These are phyloP conservation scores for Eucalyptus caleyi DNA, from an alignment of 345 rosid species.

Conservation along the genomic window DNA sequence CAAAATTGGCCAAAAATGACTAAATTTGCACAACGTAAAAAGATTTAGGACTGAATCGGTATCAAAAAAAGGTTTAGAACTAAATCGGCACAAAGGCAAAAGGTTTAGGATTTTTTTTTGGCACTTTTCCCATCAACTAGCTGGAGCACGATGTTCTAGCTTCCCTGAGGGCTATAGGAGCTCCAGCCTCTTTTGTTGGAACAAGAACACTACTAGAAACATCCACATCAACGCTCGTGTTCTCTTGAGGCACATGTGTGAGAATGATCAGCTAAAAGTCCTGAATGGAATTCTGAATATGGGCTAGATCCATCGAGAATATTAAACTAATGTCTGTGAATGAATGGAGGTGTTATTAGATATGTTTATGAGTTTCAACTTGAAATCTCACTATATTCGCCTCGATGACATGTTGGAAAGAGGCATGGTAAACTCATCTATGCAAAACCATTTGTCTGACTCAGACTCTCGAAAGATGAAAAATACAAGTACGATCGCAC, in stretches of 20 bases:
- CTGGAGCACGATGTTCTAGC: not conserved
- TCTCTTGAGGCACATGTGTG: not conserved
- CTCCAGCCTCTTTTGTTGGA: not conserved
- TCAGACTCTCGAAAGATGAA: not conserved
- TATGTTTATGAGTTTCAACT: not conserved
- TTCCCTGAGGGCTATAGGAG: not conserved
- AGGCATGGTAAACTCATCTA: not conserved
- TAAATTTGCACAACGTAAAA: too few species aligned
- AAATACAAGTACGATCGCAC: not conserved
- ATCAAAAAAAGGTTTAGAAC: too few species aligned
- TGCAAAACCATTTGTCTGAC: too few species aligned
- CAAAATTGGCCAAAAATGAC: too few species aligned
- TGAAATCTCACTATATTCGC: not conserved
- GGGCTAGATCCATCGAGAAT: not conserved
- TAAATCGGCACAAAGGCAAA: accelerated
- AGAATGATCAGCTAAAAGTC: not conserved
- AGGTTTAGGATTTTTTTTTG: too few species aligned
- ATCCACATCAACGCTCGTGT: not conserved
- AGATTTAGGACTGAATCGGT: accelerated
- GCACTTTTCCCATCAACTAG: not conserved
- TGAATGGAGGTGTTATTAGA: not conserved
- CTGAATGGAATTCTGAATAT: not conserved
- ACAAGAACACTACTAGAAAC: not conserved
- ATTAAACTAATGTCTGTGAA: not conserved
- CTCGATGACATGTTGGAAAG: not conserved